A percentile compares a stretch with the other conserved stretches of the same genome.
These are phyloP conservation scores for Tricholoma saponaceum DNA, from an alignment of 768 basidiomycete genomes.

Conservation along the genomic window DNA sequence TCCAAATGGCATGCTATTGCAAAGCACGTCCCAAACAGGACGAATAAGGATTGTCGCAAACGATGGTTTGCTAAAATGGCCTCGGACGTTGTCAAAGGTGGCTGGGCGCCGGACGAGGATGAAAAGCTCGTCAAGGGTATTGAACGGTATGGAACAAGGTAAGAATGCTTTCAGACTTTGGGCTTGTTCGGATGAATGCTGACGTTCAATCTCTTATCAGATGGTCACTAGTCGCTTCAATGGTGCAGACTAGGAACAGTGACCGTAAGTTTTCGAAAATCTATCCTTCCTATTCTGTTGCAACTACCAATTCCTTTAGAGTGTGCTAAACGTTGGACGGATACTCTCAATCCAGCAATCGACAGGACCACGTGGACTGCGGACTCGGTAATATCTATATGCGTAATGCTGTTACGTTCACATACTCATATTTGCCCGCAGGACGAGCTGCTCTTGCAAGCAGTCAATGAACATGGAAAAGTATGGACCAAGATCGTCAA, in stretches of 20 bases:
- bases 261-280: constrained; percentile 42
- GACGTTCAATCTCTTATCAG: constrained; percentile 22
- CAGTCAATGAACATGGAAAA: constrained; percentile 52
- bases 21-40: constrained; percentile 57
- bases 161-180: constrained; percentile 5
- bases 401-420: not conserved
- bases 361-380: constrained; percentile 57
- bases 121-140: constrained; percentile 54
- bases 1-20: constrained; percentile 62
- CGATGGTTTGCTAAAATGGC: constrained; percentile 65
- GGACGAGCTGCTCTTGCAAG: constrained; percentile 52
- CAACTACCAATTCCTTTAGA: constrained; percentile 30
- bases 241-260: constrained; percentile 54
- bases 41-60: constrained; percentile 63
- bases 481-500: constrained; percentile 63
- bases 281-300: not conserved
- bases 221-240: constrained; percentile 55
- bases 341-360: constrained; percentile 57
- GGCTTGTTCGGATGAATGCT: not conserved
- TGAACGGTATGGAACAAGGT: constrained; percentile 54
- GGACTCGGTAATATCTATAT: constrained; percentile 37
- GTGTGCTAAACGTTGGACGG: constrained; percentile 61
- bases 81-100: constrained; percentile 56
- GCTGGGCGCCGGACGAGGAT: constrained; percentile 60
- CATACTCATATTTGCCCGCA: constrained; percentile 17